A percentile compares a stretch with the other conserved stretches of the same genome.
Evolutionary conservation across 371 early-diverging fungal genomes (phyloP).

Genomic region (Mortierella sp.): DNA sequence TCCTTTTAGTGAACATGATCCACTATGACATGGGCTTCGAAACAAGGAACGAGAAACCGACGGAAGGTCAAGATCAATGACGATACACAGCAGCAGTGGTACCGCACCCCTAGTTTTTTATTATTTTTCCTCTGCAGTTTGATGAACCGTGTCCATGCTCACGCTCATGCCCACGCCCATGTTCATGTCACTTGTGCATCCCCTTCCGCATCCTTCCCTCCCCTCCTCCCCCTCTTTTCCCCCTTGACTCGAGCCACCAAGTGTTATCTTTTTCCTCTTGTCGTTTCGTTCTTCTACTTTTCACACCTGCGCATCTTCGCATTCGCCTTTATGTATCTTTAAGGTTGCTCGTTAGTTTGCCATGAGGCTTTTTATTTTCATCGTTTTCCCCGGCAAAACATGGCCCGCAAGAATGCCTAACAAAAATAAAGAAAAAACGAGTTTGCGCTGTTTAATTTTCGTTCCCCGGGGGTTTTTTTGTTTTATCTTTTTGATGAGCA

Average conservation of each 20-base stretch:
- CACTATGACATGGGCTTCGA: not conserved
- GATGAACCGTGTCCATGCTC: not conserved
- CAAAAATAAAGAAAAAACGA: constrained; percentile 1
- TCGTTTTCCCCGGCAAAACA: constrained; percentile 5
- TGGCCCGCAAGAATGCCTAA: constrained; percentile 13
- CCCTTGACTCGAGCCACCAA: not conserved
- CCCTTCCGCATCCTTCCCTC: not conserved
- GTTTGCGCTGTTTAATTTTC: constrained; percentile 12
- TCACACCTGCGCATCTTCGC: constrained; percentile 2
- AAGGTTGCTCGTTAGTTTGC: constrained; percentile 4
- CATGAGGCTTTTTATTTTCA: not conserved
- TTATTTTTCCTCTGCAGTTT: not conserved
- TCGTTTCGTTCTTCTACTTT: not conserved
- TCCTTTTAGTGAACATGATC: not conserved
- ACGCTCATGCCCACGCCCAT: not conserved
- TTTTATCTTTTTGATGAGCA: not conserved
- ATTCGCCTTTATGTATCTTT: constrained; percentile 6
- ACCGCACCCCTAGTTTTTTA: constrained; percentile 10
- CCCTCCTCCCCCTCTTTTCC: not conserved
- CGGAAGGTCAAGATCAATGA: not conserved
- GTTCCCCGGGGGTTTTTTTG: constrained; percentile 10
- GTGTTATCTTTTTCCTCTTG: not conserved
- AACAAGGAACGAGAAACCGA: constrained; percentile 4
- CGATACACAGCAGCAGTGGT: not conserved
- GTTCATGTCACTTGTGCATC: not conserved